Percentiles rank a stretch among this genome's conserved stretches.
Conservation (phyloP, 176 grass and related monocot genomes). For the Phoenix roebelenii region DNA sequence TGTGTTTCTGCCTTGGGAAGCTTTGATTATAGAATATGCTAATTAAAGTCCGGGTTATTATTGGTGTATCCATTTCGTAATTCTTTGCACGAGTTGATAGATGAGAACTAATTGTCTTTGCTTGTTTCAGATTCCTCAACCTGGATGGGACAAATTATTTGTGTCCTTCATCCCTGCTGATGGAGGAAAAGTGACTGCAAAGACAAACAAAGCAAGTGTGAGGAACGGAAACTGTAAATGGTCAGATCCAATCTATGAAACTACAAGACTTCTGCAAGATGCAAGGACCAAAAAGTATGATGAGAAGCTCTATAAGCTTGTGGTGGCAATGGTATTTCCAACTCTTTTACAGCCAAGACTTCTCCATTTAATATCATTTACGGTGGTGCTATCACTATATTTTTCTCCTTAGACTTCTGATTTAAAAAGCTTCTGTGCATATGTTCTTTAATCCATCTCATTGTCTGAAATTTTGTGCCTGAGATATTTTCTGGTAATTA, state of each 20-base stretch:
- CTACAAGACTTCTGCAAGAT: constrained; percentile 92
- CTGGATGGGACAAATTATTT: constrained; percentile 97
- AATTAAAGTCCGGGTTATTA: too few species aligned
- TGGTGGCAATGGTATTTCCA: constrained; percentile 70
- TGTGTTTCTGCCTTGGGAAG: too few species aligned
- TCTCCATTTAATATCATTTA: too few species aligned
- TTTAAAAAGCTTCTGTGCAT: too few species aligned
- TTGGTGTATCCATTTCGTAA: background rate
- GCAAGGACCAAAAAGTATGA: constrained; percentile 79
- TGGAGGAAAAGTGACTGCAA: constrained; percentile 66
- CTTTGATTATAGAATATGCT: too few species aligned
- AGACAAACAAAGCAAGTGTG: constrained; percentile 95
- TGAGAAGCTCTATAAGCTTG: constrained; percentile 92
- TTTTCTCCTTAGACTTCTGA: too few species aligned
- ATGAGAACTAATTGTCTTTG: constrained; percentile 8
- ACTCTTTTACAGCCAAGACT: too few species aligned
- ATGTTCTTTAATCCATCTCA: too few species aligned
- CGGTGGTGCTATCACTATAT: too few species aligned
- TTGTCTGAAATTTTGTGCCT: too few species aligned
- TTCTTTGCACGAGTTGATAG: background rate
- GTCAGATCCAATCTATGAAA: constrained; percentile 98
- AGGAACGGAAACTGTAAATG: constrained; percentile 92
- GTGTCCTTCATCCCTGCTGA: constrained; percentile 89
- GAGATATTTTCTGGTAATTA: too few species aligned
- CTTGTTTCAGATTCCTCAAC: constrained; percentile 70